Evolutionary conservation across 2,329 filamentous ascomycete species (phyloP), one percentile per base, ranked within the genome.

Genomic region (Penicillium sp.): DNA sequence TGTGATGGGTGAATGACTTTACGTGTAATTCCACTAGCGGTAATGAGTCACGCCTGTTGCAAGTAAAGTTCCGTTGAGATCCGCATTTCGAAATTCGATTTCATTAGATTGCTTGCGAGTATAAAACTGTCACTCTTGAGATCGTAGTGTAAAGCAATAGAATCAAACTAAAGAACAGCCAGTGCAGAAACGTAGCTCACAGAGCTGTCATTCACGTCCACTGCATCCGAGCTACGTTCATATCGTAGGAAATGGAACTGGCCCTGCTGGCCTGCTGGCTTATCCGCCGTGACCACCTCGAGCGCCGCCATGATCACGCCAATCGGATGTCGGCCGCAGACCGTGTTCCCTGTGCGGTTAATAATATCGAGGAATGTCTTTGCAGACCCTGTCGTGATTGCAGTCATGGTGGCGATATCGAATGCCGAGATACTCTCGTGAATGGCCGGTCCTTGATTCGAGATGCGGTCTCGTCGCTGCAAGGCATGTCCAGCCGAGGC

Each of bases 141-240:
- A 20, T 37, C 20, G 35, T 18, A 32, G 29, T 22, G 31, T 37
- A 7, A 36, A 26, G 22, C 14, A 50, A 41, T n/a, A 41, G 40
- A 23, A 48, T 6, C 9, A 16, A 24, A 8, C 42, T 61, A 89
- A 27, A 89, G 63, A 13, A 90, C 76, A 7, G 90, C 89, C 75
- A 93, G 95, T 3, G 89, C 93, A 65, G 90, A 91, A 3, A 87
- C 89, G 68, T 98, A 98, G 70, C 90, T 96, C 42, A 98, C 93
- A 58, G 90, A 96, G 56, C 84, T 93, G 54, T 95, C 88, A 13
- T 64, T 68, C 1, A 84, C 74, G 24, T 76, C 75, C 55, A 79
- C 75, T 3, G 86, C 86, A 66, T 94, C 72, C 49, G 81, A 84
- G 69, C 91, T 98, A 49, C 90, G 80, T 64, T 95, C 84, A 67